These are phyloP conservation scores for Globisporangium takayamanum DNA, from an alignment of 352 stramenopile species.

Conservation along the genomic window DNA sequence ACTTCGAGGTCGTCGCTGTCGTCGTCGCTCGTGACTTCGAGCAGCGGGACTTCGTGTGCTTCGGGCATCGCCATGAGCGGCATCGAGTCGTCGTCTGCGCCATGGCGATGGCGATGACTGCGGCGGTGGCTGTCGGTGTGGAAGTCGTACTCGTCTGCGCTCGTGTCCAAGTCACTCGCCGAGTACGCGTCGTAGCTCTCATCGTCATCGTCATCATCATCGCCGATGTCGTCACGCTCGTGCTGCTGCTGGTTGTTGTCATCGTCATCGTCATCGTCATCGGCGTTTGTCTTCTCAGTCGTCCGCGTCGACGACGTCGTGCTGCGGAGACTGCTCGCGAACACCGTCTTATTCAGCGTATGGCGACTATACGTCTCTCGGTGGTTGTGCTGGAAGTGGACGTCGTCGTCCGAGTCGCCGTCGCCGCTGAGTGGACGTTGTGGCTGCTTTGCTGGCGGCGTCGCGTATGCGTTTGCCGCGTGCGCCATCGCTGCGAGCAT, in stretches of 20 bases:
- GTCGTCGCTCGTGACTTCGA: constrained; percentile 38
- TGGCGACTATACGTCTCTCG: not conserved
- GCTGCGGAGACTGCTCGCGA: not conserved
- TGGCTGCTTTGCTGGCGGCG: not conserved
- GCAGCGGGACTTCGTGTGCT: constrained; percentile 32
- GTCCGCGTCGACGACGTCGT: constrained; percentile 14
- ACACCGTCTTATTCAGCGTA: constrained; percentile 1
- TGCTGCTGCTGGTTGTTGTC: constrained; percentile 15
- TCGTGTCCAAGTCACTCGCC: not conserved
- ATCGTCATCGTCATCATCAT: not conserved
- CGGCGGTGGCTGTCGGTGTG: too few species aligned
- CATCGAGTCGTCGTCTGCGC: not conserved
- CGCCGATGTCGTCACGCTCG: constrained; percentile 6
- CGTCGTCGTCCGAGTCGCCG: constrained; percentile 1
- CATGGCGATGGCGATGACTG: too few species aligned
- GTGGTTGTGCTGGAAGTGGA: not conserved
- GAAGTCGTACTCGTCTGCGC: constrained; percentile 12
- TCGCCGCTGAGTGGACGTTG: not conserved
- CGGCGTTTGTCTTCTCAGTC: constrained; percentile 13
- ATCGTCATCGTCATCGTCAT: constrained; percentile 11
- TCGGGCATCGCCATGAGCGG: constrained; percentile 30
- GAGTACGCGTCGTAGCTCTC: constrained; percentile 4
- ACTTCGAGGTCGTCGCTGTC: constrained; percentile 41
- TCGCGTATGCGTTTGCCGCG: constrained; percentile 9
- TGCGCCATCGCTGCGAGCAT: constrained; percentile 29